Evolutionary conservation across 257 asterid species (phyloP).

Genomic region (Solanum chilense): DNA sequence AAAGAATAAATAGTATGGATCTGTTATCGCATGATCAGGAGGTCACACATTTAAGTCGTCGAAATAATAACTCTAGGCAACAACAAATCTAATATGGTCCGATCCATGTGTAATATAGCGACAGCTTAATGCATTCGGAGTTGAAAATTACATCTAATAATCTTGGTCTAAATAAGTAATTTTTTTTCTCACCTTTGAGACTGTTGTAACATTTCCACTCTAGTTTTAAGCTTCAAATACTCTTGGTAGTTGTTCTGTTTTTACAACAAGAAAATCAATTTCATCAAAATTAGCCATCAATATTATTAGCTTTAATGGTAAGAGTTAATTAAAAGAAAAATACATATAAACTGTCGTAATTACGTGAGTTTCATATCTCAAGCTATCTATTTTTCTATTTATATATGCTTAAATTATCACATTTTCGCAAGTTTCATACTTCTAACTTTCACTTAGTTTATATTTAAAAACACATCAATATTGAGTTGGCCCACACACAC

Average conservation of each 20-base stretch:
- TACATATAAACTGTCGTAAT: not conserved
- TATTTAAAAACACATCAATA: not conserved
- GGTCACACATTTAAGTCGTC: not conserved
- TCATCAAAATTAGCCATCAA: not conserved
- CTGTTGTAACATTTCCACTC: constrained; percentile 45
- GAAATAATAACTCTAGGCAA: not conserved
- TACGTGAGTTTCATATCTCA: not conserved
- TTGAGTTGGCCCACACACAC: rapidly evolving
- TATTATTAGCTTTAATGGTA: not conserved
- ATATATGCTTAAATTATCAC: not conserved
- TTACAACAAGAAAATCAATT: not conserved
- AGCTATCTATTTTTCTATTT: not conserved
- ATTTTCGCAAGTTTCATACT: not conserved
- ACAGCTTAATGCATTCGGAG: not conserved
- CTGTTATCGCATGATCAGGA: not conserved
- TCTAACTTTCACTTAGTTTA: not conserved
- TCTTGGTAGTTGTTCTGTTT: constrained; percentile 44
- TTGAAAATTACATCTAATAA: not conserved
- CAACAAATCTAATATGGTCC: not conserved
- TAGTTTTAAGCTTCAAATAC: constrained; percentile 49
- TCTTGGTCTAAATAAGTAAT: not conserved
- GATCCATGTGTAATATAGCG: rapidly evolving
- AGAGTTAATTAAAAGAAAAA: not conserved
- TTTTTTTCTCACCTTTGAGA: constrained; percentile 50
- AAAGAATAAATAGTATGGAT: not conserved